A percentile compares a stretch with the other conserved stretches of the same genome.
Conservation (phyloP, 176 grass and related monocot genomes). For the Avena eriantha region DNA sequence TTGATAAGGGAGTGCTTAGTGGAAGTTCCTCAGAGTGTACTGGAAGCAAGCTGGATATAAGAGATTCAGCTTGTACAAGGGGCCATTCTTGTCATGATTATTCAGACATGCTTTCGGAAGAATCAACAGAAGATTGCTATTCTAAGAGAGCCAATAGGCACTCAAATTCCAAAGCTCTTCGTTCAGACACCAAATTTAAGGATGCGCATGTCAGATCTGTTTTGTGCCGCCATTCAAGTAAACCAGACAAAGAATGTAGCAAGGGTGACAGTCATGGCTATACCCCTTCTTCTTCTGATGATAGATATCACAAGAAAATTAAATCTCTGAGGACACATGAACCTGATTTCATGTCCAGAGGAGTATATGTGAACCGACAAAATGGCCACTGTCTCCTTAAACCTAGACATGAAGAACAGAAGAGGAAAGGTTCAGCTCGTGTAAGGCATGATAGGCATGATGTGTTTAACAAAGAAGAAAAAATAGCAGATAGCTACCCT, state of each 20-base stretch:
- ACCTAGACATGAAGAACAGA: conserved; percentile 34
- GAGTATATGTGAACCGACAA: conserved; percentile 16
- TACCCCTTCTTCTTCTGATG: conserved; percentile 38
- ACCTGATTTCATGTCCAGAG: conserved; percentile 25
- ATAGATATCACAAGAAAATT: conserved; percentile 43
- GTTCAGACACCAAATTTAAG: conserved; percentile 29
- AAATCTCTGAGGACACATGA: conserved; percentile 34
- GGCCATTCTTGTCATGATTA: conserved; percentile 40
- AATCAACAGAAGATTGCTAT: conserved; percentile 51
- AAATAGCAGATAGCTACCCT: conserved; percentile 38
- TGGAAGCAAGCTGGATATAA: conserved; percentile 38
- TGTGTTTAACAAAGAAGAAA: conserved; percentile 43
- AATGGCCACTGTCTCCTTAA: conserved; percentile 11
- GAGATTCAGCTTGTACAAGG: conserved; percentile 45
- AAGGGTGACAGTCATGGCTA: conserved; percentile 16
- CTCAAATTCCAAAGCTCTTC: conserved; percentile 37
- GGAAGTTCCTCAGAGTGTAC: conserved; percentile 30
- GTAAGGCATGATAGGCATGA: conserved; percentile 36
- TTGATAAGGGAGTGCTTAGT: conserved; percentile 33
- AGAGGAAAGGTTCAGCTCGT: conserved; percentile 21
- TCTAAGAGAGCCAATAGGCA: conserved; percentile 55
- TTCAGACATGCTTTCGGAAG: conserved; percentile 59
- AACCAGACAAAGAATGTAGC: conserved; percentile 41
- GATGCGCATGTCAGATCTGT: conserved; percentile 46
- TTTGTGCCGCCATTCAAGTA: conserved; percentile 40